Evolutionary conservation across 371 early-diverging fungal genomes (phyloP), one percentile per base, ranked within the genome.

Genomic region (Mucor ambiguus): DNA sequence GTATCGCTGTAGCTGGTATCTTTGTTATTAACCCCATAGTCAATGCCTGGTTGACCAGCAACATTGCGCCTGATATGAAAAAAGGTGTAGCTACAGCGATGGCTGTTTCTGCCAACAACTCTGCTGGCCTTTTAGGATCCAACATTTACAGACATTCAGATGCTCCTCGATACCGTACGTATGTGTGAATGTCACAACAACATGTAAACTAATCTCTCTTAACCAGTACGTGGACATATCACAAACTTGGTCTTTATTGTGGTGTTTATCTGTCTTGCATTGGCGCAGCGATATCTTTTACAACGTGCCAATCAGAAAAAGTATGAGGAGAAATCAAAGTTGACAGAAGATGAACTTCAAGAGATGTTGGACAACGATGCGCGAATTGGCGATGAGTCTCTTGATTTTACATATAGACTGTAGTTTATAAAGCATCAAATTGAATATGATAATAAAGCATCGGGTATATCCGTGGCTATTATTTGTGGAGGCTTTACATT

Each of bases 11-110:
- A 3, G 61, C 79, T 18, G 82, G 82, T 3, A 77, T 82, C 3
- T 79, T 79, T 63, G 73, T 79, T 3, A 77, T 82, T 54, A 79
- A 79, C 30, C 82, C 82, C 18, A 73, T 82, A n/a, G 76, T 82
- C 20, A 82, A 82, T 65, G 82, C 82, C 2, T 82, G 82, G 82
- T 54, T 82, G 48, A 82, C 79, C 8, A 70, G 74, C 29, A 82
- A 82, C 24, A 79, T 82, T 62, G 76, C 76, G 0, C 82, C 79
- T 10, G 75, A 79, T 9, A 82, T 79, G 82, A 82, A 82, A 49
- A 75, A 77, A 20, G 75, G 82, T 44, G 78, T 82, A 3, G 79
- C 79, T 6, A 79, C 82, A 22, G 82, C 82, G 3, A 82, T 82
- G 82, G 82, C 79, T 12, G 82, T 82, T 0, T 75, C 74, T 29